Percentiles rank a stretch among this genome's conserved stretches.
These are phyloP conservation scores for Corinectria fuckeliana DNA, from an alignment of 2,329 filamentous ascomycete species.

Conservation along the genomic window DNA sequence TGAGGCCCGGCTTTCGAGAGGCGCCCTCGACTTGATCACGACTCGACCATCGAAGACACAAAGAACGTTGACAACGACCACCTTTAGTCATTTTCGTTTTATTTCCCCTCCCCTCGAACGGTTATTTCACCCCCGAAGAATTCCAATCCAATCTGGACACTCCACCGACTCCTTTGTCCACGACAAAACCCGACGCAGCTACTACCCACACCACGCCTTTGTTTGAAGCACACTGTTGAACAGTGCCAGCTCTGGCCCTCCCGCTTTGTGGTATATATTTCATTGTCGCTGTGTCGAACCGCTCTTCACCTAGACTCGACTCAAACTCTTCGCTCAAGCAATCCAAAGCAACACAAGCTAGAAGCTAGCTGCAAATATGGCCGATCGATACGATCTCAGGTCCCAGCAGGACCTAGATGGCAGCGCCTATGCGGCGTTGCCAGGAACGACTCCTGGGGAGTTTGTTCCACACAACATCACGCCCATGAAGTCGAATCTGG, in stretches of 20 bases:
- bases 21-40: slow-evolving; percentile 15
- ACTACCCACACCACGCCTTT: neutral
- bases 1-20: slow-evolving; percentile 23
- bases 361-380: slow-evolving; percentile 31
- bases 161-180: neutral
- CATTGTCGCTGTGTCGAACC: neutral
- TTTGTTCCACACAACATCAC: slow-evolving; percentile 43
- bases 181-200: neutral
- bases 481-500: slow-evolving; percentile 41
- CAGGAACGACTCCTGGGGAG: slow-evolving; percentile 39
- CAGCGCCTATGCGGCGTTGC: slow-evolving; percentile 42
- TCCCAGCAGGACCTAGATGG: slow-evolving; percentile 38
- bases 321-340: neutral
- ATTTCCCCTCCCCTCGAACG: slow-evolving; percentile 3
- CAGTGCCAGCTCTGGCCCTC: neutral
- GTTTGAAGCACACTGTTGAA: neutral
- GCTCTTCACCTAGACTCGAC: neutral
- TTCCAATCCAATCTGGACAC: neutral
- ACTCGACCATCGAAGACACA: slow-evolving; percentile 30
- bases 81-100: neutral
- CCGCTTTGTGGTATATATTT: neutral
- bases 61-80: slow-evolving; percentile 22
- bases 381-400: slow-evolving; percentile 36
- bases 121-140: neutral
- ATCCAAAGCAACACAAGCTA: neutral